phyloP scores from a whole-genome alignment of 805 yeast genomes.

The Grigorovia transvaalensis region DNA sequence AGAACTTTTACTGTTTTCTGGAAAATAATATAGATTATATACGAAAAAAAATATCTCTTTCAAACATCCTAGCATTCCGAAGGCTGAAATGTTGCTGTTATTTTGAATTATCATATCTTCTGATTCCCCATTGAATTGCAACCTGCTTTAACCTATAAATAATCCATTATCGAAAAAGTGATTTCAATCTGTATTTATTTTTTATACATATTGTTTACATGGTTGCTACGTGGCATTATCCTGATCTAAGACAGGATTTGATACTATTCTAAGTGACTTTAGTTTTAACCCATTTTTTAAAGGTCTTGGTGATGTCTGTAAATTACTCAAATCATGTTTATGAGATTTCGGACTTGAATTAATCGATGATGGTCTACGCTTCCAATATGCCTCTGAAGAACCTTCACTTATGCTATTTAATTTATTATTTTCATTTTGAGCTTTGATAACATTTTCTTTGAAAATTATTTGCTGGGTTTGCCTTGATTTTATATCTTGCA shows the following conservation, averaged over 20 bases:
- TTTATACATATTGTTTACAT: neutral
- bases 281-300: conserved; percentile 17
- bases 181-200: neutral
- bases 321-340: conserved; percentile 3
- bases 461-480: conserved; percentile 9
- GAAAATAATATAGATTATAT: too few relatives aligned
- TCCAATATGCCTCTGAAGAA: conserved; percentile 5
- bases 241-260: conserved; percentile 3
- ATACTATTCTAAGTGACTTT: conserved; percentile 9
- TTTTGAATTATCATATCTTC: too few relatives aligned
- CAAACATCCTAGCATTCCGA: too few relatives aligned
- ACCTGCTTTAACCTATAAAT: neutral
- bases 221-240: neutral
- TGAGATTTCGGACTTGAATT: conserved; percentile 4
- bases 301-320: conserved; percentile 2
- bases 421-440: neutral
- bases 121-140: neutral
- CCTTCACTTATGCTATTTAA: conserved; percentile 2
- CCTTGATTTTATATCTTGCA: conserved; percentile 8
- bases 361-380: conserved; percentile 11
- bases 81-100: too few relatives aligned
- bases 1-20: too few relatives aligned
- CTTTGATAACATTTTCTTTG: conserved; percentile 10
- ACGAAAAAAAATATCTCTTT: too few relatives aligned
- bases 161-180: neutral